Percentiles rank a stretch among this genome's conserved stretches.
phyloP scores from a whole-genome alignment of 2,329 filamentous ascomycete species.

The Colletotrichum abscissum region DNA sequence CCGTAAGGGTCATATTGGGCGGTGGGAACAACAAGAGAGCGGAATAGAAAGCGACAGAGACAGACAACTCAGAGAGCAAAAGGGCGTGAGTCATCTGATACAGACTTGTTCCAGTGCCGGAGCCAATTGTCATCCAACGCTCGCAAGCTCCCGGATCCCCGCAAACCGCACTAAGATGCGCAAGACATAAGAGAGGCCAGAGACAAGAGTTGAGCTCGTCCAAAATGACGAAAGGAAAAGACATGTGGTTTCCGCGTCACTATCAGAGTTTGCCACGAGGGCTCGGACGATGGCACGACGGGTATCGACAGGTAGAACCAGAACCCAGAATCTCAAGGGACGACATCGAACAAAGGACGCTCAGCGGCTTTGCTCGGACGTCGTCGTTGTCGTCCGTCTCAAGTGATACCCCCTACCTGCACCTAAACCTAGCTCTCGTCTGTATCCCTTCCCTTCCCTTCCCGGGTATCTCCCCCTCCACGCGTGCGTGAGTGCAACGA shows the following conservation, averaged over 20 bases:
- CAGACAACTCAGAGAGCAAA: background rate
- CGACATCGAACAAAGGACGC: background rate
- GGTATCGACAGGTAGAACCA: background rate
- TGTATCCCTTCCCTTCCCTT: background rate
- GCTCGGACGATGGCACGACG: background rate
- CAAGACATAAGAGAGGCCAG: background rate
- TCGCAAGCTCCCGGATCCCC: background rate
- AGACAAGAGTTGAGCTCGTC: background rate
- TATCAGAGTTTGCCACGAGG: conserved; percentile 25
- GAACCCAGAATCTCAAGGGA: background rate
- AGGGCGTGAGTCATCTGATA: conserved; percentile 26
- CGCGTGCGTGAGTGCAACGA: background rate
- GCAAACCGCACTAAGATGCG: background rate
- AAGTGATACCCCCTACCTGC: background rate
- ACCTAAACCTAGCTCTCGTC: background rate
- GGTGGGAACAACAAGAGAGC: background rate
- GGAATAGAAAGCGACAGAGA: background rate
- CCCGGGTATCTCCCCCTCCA: background rate
- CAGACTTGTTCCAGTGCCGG: conserved; percentile 15
- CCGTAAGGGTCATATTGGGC: background rate
- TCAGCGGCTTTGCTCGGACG: background rate
- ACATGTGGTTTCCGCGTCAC: background rate
- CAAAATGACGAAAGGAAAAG: background rate
- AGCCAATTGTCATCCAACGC: background rate
- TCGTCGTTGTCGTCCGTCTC: background rate